Percentiles rank a stretch among this genome's conserved stretches.
Evolutionary conservation across 2,329 filamentous ascomycete species (phyloP).

Genomic region (Knoxdaviesia proteae): DNA sequence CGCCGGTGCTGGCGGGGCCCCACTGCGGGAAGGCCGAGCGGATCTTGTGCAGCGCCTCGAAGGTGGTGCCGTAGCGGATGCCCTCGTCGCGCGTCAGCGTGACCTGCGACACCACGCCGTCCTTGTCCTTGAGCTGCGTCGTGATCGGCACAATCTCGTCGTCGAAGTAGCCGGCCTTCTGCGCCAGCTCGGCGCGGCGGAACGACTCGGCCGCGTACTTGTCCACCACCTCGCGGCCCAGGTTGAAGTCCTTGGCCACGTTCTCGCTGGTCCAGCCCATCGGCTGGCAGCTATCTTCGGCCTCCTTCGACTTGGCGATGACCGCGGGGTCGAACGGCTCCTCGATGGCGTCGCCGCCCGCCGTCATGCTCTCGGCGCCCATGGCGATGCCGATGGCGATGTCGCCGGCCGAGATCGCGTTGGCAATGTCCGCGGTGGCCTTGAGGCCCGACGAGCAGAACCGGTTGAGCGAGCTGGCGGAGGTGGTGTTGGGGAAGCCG

Average conservation of each 20-base stretch:
- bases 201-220: slow-evolving; percentile 73
- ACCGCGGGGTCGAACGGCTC: slow-evolving; percentile 62
- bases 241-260: slow-evolving; percentile 74
- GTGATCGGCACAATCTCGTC: slow-evolving; percentile 86
- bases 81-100: slow-evolving; percentile 77
- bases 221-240: slow-evolving; percentile 65
- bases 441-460: slow-evolving; percentile 97
- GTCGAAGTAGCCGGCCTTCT: slow-evolving; percentile 77
- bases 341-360: slow-evolving; percentile 47
- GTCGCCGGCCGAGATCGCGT: slow-evolving; percentile 57
- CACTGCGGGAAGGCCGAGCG: slow-evolving; percentile 78
- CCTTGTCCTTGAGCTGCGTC: slow-evolving; percentile 63
- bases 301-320: slow-evolving; percentile 39
- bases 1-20: slow-evolving; percentile 63
- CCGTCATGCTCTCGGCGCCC: slow-evolving; percentile 76
- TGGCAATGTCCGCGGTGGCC: slow-evolving; percentile 83
- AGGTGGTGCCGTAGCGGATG: slow-evolving; percentile 74
- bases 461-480: slow-evolving; percentile 67
- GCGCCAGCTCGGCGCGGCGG: slow-evolving; percentile 67
- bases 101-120: slow-evolving; percentile 59
- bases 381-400: slow-evolving; percentile 79
- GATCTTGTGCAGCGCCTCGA: slow-evolving; percentile 64
- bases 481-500: slow-evolving; percentile 78
- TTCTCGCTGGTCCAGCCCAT: slow-evolving; percentile 99
- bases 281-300: slow-evolving; percentile 70